Base-by-base conservation (phyloP, 306 rosid genomes). In the Cercis canadensis region DNA sequence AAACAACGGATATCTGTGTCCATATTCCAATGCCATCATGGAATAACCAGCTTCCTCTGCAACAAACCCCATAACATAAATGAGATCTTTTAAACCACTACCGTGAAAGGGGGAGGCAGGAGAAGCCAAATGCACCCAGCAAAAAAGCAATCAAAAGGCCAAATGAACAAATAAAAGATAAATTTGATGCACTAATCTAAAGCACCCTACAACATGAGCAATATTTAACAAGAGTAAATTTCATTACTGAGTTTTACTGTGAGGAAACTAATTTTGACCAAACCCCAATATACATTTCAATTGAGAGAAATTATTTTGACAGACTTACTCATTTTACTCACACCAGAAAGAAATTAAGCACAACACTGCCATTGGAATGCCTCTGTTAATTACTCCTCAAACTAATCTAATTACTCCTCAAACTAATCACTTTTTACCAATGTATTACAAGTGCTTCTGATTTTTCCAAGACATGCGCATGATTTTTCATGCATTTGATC, bases 31-130 rank as follows among this genome's bases (percentile, higher is more conserved):
- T 56, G 92, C 78, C 90, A 88, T 75, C 76, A 62, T 51, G 75
- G 55, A 83, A 80, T 79, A 57, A 72, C 80, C 90, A 78, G 87
- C 96, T 78, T 84, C 86, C 75, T 88, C 97, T 93, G 94, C 87
- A 80, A 67, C 69, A 44, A 75, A 68, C 5, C 32, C 62, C 75
- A 61, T 21, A 41, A 72, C 55, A 60, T 24, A 21, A 67, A 39
- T 83, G 43, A 78, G 79, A 69, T 14, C 57, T 63, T 50, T 60
- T 14, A 6, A 6, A 52, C n/a, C 10, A 66, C 54, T 5, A 37
- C 50, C 47, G 54, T 41, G 60, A 32, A 6, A 32, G 43, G 47
- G 37, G 32, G n/a, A n/a, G n/a, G n/a, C n/a, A n/a, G 29, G 29
- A 43, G 12, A 46, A 39, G 24, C 39, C 7, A 47, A 39, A 40